Percentiles rank a stretch among this genome's conserved stretches.
phyloP scores from a whole-genome alignment of 495 filamentous ascomycete genomes.

The Podospora conica region DNA sequence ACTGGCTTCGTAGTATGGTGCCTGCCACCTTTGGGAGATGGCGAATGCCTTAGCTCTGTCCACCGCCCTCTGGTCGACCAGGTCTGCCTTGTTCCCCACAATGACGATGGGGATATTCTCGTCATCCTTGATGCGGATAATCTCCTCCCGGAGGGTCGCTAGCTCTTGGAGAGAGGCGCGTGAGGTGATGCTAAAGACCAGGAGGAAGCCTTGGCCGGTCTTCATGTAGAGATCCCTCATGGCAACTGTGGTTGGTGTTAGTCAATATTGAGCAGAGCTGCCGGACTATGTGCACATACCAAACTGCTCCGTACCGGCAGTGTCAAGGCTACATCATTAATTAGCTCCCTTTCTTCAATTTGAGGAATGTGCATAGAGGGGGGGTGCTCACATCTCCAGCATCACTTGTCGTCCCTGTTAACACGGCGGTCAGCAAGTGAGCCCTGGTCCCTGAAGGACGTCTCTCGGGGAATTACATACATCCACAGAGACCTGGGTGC shows the following conservation, averaged over 20 bases:
- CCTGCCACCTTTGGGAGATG: slow-evolving; percentile 84
- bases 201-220: slow-evolving; percentile 88
- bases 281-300: slow-evolving; percentile 52
- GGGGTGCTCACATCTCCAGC: slow-evolving; percentile 73
- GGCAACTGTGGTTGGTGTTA: slow-evolving; percentile 33
- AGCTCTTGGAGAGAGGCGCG: slow-evolving; percentile 80
- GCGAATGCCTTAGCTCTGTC: slow-evolving; percentile 75
- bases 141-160: slow-evolving; percentile 84
- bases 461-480: slow-evolving; percentile 45
- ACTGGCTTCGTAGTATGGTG: slow-evolving; percentile 92
- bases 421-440: slow-evolving; percentile 1
- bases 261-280: not conserved
- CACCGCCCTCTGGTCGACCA: slow-evolving; percentile 85
- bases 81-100: slow-evolving; percentile 94
- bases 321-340: slow-evolving; percentile 65
- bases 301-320: slow-evolving; percentile 96
- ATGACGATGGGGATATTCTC: slow-evolving; percentile 88
- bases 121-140: slow-evolving; percentile 95
- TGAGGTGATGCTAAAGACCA: slow-evolving; percentile 96
- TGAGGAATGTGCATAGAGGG: not conserved
- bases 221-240: slow-evolving; percentile 96
- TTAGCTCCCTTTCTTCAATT: slow-evolving; percentile 10
- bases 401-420: slow-evolving; percentile 86
- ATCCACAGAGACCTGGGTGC: slow-evolving; percentile 91
- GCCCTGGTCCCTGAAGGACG: not conserved